A percentile compares a stretch with the other conserved stretches of the same genome.
Evolutionary conservation across 1,284 basidiomycete genomes (phyloP).

Genomic region (Boletus semigastroideus): DNA sequence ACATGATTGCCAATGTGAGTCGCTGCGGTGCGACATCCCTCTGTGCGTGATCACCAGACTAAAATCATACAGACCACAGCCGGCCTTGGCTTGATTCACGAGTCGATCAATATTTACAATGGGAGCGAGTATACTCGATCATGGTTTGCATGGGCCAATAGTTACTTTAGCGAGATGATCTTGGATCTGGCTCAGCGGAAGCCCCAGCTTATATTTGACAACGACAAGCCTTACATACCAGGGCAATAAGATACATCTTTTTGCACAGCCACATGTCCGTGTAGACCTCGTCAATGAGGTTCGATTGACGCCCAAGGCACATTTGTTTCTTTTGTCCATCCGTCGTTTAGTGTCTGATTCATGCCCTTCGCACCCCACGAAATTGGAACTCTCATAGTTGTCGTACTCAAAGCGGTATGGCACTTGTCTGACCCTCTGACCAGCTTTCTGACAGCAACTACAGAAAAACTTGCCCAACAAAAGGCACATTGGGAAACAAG

Average conservation of each 20-base stretch:
- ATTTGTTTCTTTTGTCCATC: slow-evolving; percentile 6
- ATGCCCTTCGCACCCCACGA: slow-evolving; percentile 65
- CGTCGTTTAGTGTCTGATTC: slow-evolving; percentile 11
- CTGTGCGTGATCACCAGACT: neutral
- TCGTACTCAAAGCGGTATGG: slow-evolving; percentile 93
- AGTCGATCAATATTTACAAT: slow-evolving; percentile 67
- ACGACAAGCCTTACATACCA: slow-evolving; percentile 51
- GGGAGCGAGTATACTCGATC: slow-evolving; percentile 61
- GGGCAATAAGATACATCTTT: slow-evolving; percentile 28
- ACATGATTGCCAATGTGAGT: slow-evolving; percentile 64
- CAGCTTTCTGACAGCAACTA: slow-evolving; percentile 19
- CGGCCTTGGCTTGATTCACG: slow-evolving; percentile 76
- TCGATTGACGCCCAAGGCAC: slow-evolving; percentile 22
- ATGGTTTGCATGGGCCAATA: slow-evolving; percentile 84
- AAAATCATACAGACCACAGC: slow-evolving; percentile 55
- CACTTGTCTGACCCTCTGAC: slow-evolving; percentile 12
- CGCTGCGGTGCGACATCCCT: neutral
- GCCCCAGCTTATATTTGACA: slow-evolving; percentile 63
- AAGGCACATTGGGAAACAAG: slow-evolving; percentile 95
- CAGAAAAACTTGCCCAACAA: slow-evolving; percentile 94
- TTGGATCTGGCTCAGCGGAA: slow-evolving; percentile 73
- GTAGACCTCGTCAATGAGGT: slow-evolving; percentile 15
- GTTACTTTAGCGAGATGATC: slow-evolving; percentile 79
- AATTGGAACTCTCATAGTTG: slow-evolving; percentile 93
- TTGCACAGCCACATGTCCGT: slow-evolving; percentile 25